Conservation (phyloP, 768 basidiomycete species). For the Gloeopeniophorella convolvens region DNA sequence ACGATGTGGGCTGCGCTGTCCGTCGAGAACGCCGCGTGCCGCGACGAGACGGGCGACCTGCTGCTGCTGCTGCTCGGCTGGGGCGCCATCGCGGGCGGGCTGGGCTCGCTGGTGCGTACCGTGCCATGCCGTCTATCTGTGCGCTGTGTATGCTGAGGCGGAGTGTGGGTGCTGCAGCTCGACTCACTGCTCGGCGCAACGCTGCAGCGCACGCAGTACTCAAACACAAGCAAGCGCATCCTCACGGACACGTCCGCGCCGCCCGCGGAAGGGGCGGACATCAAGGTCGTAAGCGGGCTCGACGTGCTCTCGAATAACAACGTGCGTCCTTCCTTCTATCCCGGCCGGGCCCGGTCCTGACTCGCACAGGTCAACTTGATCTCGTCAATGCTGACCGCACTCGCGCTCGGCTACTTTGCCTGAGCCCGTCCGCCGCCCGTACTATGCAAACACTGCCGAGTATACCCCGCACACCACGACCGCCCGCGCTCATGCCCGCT, state of each 20-base stretch:
- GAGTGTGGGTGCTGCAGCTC: constrained; percentile 38
- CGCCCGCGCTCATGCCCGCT: too few relatives aligned
- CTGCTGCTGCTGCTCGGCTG: constrained; percentile 43
- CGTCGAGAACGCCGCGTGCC: constrained; percentile 56
- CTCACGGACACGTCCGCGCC: constrained; percentile 47
- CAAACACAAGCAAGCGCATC: constrained; percentile 50
- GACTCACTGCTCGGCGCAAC: constrained; percentile 89
- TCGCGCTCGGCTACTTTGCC: constrained; percentile 19
- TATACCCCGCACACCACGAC: too few relatives aligned
- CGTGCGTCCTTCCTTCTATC: too few relatives aligned
- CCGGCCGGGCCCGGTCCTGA: too few relatives aligned
- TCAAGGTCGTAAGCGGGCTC: constrained; percentile 55
- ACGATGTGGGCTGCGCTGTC: constrained; percentile 50
- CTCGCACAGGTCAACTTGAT: constrained; percentile 18
- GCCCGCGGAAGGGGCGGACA: constrained; percentile 30
- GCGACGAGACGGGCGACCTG: constrained; percentile 33
- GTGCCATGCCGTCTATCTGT: too few relatives aligned
- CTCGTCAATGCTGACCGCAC: constrained; percentile 18
- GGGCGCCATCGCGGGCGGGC: constrained; percentile 60
- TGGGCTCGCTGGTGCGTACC: constrained; percentile 75
- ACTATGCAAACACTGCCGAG: too few relatives aligned
- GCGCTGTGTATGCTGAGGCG: constrained; percentile 74
- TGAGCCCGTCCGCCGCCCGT: too few relatives aligned
- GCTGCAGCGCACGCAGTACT: constrained; percentile 74
- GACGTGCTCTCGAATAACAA: constrained; percentile 81